These are phyloP conservation scores for Fusarium kyushuense DNA, from an alignment of 2,329 filamentous ascomycete species.

Conservation along the genomic window DNA sequence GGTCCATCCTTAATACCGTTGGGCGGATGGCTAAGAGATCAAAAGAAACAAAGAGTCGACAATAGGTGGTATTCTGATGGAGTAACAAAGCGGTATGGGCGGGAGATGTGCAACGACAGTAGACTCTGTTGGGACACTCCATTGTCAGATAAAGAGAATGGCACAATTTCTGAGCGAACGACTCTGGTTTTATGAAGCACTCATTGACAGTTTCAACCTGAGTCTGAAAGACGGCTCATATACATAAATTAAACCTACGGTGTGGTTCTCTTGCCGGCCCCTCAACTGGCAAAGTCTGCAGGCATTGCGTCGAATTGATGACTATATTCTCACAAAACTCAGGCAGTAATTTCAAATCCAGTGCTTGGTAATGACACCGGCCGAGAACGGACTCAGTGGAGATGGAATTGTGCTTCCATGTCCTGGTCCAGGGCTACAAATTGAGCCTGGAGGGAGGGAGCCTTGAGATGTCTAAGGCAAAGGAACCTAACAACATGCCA, in stretches of 20 bases:
- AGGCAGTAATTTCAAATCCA: conserved; percentile 25
- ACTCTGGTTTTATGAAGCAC: conserved; percentile 7
- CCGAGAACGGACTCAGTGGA: conserved; percentile 16
- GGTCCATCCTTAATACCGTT: conserved; percentile 3
- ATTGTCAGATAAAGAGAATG: conserved; percentile 14
- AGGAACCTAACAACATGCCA: conserved; percentile 39
- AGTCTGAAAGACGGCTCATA: conserved; percentile 7
- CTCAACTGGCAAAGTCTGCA: conserved; percentile 6
- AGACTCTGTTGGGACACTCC: conserved; percentile 1
- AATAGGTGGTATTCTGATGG: conserved; percentile 7
- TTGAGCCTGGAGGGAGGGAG: conserved; percentile 14
- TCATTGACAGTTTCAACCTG: conserved; percentile 22
- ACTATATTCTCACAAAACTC: neutral
- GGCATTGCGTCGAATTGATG: neutral
- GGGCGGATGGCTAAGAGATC: conserved; percentile 8
- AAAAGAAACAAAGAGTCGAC: neutral
- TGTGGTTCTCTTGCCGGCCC: conserved; percentile 20
- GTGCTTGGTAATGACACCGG: conserved; percentile 22
- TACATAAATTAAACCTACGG: conserved; percentile 24
- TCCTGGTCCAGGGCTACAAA: conserved; percentile 15
- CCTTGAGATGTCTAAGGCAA: conserved; percentile 19
- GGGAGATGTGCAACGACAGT: conserved; percentile 2
- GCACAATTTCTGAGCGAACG: neutral
- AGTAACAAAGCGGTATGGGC: conserved; percentile 18
- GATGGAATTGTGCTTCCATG: neutral